phyloP scores from a whole-genome alignment of 2,329 filamentous ascomycete species.

The Domatiomyces catenatus region DNA sequence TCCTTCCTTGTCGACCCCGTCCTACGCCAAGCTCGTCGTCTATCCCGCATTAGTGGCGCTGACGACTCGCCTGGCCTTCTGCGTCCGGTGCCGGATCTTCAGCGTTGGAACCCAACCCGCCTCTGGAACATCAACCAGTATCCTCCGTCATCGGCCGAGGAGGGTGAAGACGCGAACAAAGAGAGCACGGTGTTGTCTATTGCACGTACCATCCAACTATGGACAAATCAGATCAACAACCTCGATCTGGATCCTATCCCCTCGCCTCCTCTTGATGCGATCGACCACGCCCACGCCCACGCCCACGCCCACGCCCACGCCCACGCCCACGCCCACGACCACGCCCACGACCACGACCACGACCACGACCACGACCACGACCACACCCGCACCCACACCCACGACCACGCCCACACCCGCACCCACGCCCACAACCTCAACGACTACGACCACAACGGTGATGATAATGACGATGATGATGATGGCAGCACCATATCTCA shows the following conservation, averaged over 20 bases:
- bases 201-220: constrained; percentile 16
- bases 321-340: background rate
- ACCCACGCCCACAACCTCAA: constrained; percentile 8
- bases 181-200: constrained; percentile 16
- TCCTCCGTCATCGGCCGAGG: constrained; percentile 10
- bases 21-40: constrained; percentile 28
- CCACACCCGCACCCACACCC: constrained; percentile 13
- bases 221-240: constrained; percentile 16
- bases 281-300: constrained; percentile 7
- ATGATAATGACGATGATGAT: constrained; percentile 3
- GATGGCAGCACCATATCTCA: background rate
- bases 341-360: constrained; percentile 12
- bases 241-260: constrained; percentile 13
- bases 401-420: constrained; percentile 8
- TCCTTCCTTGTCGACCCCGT: constrained; percentile 30
- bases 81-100: constrained; percentile 15
- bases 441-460: constrained; percentile 13
- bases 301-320: constrained; percentile 6
- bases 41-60: constrained; percentile 20
- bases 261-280: constrained; percentile 15
- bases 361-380: constrained; percentile 1
- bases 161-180: constrained; percentile 6
- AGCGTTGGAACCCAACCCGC: constrained; percentile 16
- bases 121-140: constrained; percentile 12
- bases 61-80: constrained; percentile 16